Base-by-base conservation (phyloP, 1,139 yeast species). In the Yamadazyma songkhlaensis region DNA sequence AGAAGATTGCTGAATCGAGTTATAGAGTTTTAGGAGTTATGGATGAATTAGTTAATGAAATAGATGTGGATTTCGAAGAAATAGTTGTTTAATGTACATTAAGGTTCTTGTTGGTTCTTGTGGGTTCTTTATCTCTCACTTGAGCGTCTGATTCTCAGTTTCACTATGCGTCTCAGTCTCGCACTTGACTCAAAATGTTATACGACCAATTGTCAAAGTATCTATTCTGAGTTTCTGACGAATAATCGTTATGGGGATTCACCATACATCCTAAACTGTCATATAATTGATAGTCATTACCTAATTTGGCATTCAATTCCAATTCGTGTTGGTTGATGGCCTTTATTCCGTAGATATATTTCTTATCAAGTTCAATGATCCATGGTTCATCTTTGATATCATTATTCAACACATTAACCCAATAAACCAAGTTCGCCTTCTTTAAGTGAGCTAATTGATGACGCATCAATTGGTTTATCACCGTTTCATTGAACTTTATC, bases 381-480 rank as follows among this genome's bases (percentile, higher is more conserved):
- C 89, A 82, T 24, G 71, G 64, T 43, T 75, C 79, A 36, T 73
- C 74, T 32, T 67, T 67, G 34, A 81, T 64, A 44, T 80, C 59
- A 35, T 72, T 77, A 34, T 72, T 74, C 1, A 79, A 76, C 14
- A 80, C 59, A 12, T 65, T 71, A 17, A 76, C 62, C 73, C 84
- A 79, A 24, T 71, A 64, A 17, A 64, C 56, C 45, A 81, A 58
- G 33, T 75, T 79, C 39, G 66, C 58, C 36, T 67, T 60, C 59
- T 64, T 64, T 33, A 70, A 58, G 0, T 74, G 81, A 9, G 78
- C 84, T 38, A 68, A 67, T 56, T 82, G 86, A 33, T 71, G 62
- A 24, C 64, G 63, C 41, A 75, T 73, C 52, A 83, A 62, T 34
- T 72, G 74, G 34, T 72, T 67, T 38, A 75, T 59, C 11, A 79